These are phyloP conservation scores for Puccinia horiana DNA, from an alignment of 1,284 basidiomycete species.

Conservation along the genomic window DNA sequence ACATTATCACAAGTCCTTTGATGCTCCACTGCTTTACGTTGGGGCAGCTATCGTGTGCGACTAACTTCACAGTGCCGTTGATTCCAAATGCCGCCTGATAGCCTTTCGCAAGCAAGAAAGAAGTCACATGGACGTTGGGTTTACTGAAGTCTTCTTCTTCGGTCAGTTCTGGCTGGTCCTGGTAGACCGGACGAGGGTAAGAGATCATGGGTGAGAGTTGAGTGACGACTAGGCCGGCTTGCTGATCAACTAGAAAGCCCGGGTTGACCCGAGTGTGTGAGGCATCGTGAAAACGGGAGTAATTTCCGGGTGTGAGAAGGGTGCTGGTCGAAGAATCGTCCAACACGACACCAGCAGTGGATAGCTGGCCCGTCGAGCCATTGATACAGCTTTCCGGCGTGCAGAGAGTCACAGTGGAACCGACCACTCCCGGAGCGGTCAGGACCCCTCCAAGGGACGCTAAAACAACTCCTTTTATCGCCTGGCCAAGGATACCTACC, in stretches of 20 bases:
- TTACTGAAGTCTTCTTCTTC: not conserved
- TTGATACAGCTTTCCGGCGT: constrained; percentile 14
- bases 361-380: constrained; percentile 12
- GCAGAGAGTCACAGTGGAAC: not conserved
- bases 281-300: constrained; percentile 24
- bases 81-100: constrained; percentile 30
- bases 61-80: not conserved
- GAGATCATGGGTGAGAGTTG: constrained; percentile 23
- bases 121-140: not conserved
- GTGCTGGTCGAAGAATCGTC: not conserved
- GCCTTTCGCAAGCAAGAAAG: constrained; percentile 33
- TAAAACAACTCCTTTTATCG: not conserved
- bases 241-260: constrained; percentile 6
- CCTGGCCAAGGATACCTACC: not conserved
- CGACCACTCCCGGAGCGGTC: not conserved
- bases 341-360: not conserved
- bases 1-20: constrained; percentile 30
- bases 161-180: constrained; percentile 10
- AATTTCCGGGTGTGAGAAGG: constrained; percentile 5
- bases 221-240: constrained; percentile 22
- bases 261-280: not conserved
- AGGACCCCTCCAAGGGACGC: not conserved
- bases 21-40: constrained; percentile 34
- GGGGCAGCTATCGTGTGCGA: constrained; percentile 30
- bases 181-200: constrained; percentile 15